Base-by-base conservation (phyloP, 495 filamentous ascomycete species). In the Podospora conica region DNA sequence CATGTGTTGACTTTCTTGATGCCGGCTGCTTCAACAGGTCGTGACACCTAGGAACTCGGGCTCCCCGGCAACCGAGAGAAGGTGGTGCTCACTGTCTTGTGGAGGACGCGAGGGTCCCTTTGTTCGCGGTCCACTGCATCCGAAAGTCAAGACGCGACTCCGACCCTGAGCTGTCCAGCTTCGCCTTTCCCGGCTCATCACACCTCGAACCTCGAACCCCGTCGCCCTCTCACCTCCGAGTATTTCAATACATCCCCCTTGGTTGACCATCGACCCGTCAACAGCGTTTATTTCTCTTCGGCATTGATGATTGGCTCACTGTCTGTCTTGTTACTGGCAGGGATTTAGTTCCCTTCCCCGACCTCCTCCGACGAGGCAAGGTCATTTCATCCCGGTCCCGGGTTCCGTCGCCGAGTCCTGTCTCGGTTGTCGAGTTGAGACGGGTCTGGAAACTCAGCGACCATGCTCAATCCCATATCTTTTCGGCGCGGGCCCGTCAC, bases 401-500 rank as follows among this genome's bases (percentile, higher is more conserved):
- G 11, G 3, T 15, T 9, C 9, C 31, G 11, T 15, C 11, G 40
- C 18, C 40, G 18, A 48, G 55, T 28, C 31, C 58, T 55, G 53
- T 40, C 31, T 33, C 20, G 58, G 31, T n/a, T 61, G 53, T 31
- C 18, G 55, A 21, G n/a, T 12, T 60, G 58, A 20, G 29, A 25
- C 23, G n/a, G 18, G 58, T 11, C 29, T 15, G 18, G 9, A 11
- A 21, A 54, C 5, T 58, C 4, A n/a, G 55, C 22, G 4, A 58
- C 53, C 2, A 76, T 76, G 74, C 23, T 75, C 31, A 85, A 83
- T 66, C 82, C 83, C 1, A 75, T 85, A 62, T 77, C 81, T 9
- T 86, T 86, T 69, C 74, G 75, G 57, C 81, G 88, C 31, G 82
- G 86, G 69, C 85, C 88, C 18, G 91, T 94, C 10, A 92, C 89